Evolutionary conservation across 164 flowering plant species (phyloP).

Genomic region (Vitis rotundifolia): DNA sequence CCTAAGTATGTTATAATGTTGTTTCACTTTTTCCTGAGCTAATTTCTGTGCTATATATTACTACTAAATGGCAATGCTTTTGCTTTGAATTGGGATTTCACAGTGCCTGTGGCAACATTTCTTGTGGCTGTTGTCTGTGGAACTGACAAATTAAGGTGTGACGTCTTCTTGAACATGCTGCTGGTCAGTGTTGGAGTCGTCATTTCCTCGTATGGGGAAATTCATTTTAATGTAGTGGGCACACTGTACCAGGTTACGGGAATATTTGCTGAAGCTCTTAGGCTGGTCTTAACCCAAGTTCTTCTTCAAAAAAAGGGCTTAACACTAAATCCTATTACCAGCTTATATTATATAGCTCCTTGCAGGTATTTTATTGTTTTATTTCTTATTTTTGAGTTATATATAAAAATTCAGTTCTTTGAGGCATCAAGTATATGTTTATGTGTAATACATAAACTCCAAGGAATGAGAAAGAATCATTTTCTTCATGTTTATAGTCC

Average conservation of each 20-base stretch:
- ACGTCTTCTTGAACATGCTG: slow-evolving; percentile 92
- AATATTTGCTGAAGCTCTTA: slow-evolving; percentile 97
- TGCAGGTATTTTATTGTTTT: slow-evolving; percentile 69
- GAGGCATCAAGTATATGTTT: too few species aligned
- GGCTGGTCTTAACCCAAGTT: slow-evolving; percentile 97
- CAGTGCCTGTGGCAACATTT: slow-evolving; percentile 99
- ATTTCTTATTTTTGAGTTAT: too few species aligned
- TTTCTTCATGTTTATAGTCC: too few species aligned
- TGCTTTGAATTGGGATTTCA: slow-evolving; percentile 12
- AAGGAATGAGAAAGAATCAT: too few species aligned
- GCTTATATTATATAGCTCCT: slow-evolving; percentile 97
- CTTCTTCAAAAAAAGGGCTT: slow-evolving; percentile 98
- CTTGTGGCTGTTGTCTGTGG: slow-evolving; percentile 95
- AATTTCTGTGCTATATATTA: not conserved
- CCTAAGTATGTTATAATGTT: slow-evolving; percentile 58
- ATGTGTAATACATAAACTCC: too few species aligned
- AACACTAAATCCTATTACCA: slow-evolving; percentile 89
- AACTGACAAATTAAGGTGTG: slow-evolving; percentile 91
- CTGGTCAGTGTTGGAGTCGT: slow-evolving; percentile 98
- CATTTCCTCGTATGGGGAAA: slow-evolving; percentile 96
- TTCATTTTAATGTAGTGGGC: slow-evolving; percentile 92
- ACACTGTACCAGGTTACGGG: slow-evolving; percentile 97
- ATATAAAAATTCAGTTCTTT: too few species aligned
- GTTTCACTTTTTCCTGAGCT: not conserved
- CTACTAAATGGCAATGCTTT: slow-evolving; percentile 2